Conservation (phyloP, 768 basidiomycete genomes). For the Agrocybe chaxingu region DNA sequence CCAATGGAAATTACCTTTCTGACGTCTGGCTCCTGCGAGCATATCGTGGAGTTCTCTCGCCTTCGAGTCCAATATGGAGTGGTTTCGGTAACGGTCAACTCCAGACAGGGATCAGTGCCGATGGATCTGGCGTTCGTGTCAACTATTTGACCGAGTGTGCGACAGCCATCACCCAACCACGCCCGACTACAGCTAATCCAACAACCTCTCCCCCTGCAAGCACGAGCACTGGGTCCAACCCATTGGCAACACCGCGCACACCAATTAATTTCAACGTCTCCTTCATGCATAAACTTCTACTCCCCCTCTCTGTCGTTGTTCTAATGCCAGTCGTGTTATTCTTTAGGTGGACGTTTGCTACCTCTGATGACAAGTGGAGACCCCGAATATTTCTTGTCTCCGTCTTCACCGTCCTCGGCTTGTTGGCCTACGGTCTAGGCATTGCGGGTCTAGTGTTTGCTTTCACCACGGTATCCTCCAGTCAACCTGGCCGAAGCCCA, state of each 20-base stretch:
- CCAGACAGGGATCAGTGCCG: slow-evolving; percentile 59
- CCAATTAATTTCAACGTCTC: slow-evolving; percentile 30
- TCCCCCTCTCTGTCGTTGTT: slow-evolving; percentile 40
- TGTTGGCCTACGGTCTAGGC: slow-evolving; percentile 54
- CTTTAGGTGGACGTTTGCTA: slow-evolving; percentile 25
- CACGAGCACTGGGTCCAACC: slow-evolving; percentile 4
- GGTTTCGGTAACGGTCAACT: slow-evolving; percentile 65
- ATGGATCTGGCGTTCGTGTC: slow-evolving; percentile 63
- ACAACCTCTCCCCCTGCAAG: slow-evolving; percentile 1
- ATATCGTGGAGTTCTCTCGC: slow-evolving; percentile 59
- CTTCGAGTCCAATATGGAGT: slow-evolving; percentile 54
- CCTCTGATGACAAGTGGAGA: slow-evolving; percentile 2
- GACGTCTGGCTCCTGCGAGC: slow-evolving; percentile 80
- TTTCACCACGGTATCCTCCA: slow-evolving; percentile 52
- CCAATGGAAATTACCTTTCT: slow-evolving; percentile 59
- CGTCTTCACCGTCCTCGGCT: slow-evolving; percentile 32
- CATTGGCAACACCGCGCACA: slow-evolving; percentile 1
- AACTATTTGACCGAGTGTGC: slow-evolving; percentile 64
- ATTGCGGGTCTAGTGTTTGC: slow-evolving; percentile 59
- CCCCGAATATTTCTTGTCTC: slow-evolving; percentile 25
- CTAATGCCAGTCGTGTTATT: slow-evolving; percentile 33
- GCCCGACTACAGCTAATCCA: not conserved
- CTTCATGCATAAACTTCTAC: slow-evolving; percentile 40
- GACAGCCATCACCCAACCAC: slow-evolving; percentile 20
- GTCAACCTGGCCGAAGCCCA: slow-evolving; percentile 15